A percentile compares a stretch with the other conserved stretches of the same genome.
Conservation (phyloP, 2,329 filamentous ascomycete species). For the Nigrograna mackinnonii region DNA sequence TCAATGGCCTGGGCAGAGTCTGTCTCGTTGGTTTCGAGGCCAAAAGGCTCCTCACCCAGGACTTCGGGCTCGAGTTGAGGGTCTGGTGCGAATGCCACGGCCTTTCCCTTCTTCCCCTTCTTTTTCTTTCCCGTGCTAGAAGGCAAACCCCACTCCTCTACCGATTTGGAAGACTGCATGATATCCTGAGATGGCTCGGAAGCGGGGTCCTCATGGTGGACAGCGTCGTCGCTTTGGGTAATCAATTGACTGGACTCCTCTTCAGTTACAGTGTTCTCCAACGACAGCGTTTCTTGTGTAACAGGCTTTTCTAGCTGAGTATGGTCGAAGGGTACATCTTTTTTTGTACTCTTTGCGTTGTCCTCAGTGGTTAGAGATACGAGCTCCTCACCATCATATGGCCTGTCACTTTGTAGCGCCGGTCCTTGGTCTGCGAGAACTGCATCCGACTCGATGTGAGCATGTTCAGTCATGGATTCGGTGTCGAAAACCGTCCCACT, state of each 20-base stretch:
- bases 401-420: slow-evolving; percentile 7
- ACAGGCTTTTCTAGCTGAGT: too few species aligned
- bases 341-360: neutral
- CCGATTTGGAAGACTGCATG: too few species aligned
- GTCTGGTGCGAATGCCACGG: slow-evolving; percentile 12
- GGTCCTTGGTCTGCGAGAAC: too few species aligned
- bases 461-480: too few species aligned
- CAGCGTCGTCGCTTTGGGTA: neutral
- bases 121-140: slow-evolving; percentile 17
- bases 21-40: neutral
- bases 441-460: too few species aligned
- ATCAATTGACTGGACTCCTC: too few species aligned
- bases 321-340: too few species aligned
- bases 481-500: too few species aligned
- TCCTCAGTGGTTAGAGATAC: too few species aligned
- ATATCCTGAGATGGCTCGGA: neutral
- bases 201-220: neutral
- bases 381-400: slow-evolving; percentile 3
- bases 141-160: slow-evolving; percentile 2
- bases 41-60: slow-evolving; percentile 5
- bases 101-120: slow-evolving; percentile 22
- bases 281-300: too few species aligned
- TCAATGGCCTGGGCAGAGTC: neutral
- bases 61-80: slow-evolving; percentile 8
- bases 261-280: too few species aligned